These are phyloP conservation scores for Hippophae gyantsensis DNA, from an alignment of 306 rosid species.

Conservation along the genomic window DNA sequence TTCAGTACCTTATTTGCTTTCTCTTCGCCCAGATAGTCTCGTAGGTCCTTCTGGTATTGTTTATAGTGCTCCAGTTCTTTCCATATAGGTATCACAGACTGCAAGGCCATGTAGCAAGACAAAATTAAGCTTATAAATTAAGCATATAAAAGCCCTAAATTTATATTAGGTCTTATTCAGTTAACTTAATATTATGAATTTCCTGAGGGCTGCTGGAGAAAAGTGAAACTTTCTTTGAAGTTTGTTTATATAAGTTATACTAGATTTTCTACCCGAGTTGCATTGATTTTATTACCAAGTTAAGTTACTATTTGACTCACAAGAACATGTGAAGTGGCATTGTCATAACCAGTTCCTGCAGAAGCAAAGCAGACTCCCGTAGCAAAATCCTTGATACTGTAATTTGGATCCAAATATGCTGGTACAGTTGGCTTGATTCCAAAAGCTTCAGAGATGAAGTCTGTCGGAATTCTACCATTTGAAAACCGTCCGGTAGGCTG, in stretches of 20 bases:
- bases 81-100: slow-evolving; percentile 61
- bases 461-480: slow-evolving; percentile 41
- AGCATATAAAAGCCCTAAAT: not conserved
- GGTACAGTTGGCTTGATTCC: slow-evolving; percentile 37
- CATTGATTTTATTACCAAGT: not conserved
- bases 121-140: not conserved
- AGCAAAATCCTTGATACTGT: slow-evolving; percentile 31
- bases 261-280: not conserved
- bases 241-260: no score
- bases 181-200: not conserved
- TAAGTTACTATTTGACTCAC: slow-evolving; percentile 27
- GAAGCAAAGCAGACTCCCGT: slow-evolving; percentile 64
- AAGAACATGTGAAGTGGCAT: slow-evolving; percentile 42
- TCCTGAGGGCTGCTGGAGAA: not conserved
- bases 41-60: slow-evolving; percentile 37
- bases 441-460: slow-evolving; percentile 48
- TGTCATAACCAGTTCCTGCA: slow-evolving; percentile 60
- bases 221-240: no score
- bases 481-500: slow-evolving; percentile 49
- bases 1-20: slow-evolving; percentile 29
- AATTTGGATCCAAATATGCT: slow-evolving; percentile 46
- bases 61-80: slow-evolving; percentile 44
- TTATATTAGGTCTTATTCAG: not conserved
- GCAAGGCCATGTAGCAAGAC: slow-evolving; percentile 5
- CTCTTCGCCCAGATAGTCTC: slow-evolving; percentile 31